Base-by-base conservation (phyloP, 2,329 filamentous ascomycete genomes). In the Epichloe brachyelytri region DNA sequence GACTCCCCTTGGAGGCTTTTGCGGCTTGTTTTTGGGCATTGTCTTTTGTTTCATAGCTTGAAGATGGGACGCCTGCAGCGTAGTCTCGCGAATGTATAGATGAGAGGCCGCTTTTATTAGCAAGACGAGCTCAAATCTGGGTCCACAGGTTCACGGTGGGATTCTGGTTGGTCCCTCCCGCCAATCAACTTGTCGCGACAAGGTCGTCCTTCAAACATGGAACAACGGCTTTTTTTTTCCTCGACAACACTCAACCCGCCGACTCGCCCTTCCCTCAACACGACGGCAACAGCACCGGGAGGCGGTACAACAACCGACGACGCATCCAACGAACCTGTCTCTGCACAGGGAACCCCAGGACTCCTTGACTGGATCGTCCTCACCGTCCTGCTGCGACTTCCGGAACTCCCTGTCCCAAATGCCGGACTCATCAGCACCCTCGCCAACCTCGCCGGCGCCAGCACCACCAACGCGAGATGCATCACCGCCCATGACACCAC, bases 401-500 rank as follows among this genome's bases (percentile, higher is more conserved):
- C 6, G 2, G 2, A 22, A 22, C 50, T 43, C 48, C 10, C 41
- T 30, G 45, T 46, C 41, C 50, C 51, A 39, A 40, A 44, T 43
- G 40, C 54, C 46, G 11, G 30, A 43, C 39, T 36, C 47, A 17
- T 40, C 46, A 12, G 43, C 55, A 34, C 50, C n/a, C 49, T n/a
- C 47, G 30, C 37, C 52, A 43, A 48, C 52, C 46, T 46, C 59
- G n/a, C n/a, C n/a, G 53, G 26, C 59, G 48, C 51, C 54, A 49
- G 46, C 49, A 51, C 33, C 44, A 5, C 49, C 55, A 7, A 46
- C 43, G 19, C 43, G 50, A 54, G 61, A 48, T 44, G 54, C 57
- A 15, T 11, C 55, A 43, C 38, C 69, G 48, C 58, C 72, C 48
- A 71, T 72, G 15, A 63, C 68, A 47, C 77, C 79, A 44, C 57